Conservation (phyloP, 768 basidiomycete species). For the Termitomyces sp. region DNA sequence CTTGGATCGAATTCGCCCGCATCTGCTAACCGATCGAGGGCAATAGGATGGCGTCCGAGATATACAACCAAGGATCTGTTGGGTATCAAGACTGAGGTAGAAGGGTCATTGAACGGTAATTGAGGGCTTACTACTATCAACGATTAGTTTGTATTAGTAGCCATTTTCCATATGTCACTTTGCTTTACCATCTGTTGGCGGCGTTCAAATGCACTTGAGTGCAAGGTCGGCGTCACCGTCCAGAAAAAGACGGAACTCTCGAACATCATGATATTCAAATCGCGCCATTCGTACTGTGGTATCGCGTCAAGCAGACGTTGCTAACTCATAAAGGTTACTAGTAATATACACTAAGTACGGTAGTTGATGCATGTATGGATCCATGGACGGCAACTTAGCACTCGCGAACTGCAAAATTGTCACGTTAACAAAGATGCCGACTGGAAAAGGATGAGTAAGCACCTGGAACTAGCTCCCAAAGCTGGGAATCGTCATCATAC, state of each 20-base stretch:
- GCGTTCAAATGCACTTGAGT: background rate
- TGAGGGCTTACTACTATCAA: background rate
- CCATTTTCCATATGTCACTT: background rate
- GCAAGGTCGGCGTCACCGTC: background rate
- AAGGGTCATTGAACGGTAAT: constrained; percentile 14
- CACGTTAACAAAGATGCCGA: background rate
- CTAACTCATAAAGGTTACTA: background rate
- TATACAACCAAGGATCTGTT: constrained; percentile 37
- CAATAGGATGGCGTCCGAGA: constrained; percentile 44
- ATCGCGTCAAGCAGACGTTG: background rate
- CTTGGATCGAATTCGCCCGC: constrained; percentile 37
- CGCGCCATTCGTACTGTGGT: background rate
- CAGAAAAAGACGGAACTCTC: background rate
- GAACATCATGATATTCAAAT: background rate
- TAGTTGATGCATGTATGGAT: background rate
- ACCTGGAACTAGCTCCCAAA: constrained; percentile 8
- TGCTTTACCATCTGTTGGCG: background rate
- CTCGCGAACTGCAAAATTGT: background rate
- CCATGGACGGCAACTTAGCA: background rate
- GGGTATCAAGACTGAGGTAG: constrained; percentile 37
- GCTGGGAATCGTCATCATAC: constrained; percentile 7
- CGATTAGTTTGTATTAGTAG: no score
- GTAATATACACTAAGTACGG: background rate
- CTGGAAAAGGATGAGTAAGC: background rate
- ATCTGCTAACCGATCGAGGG: constrained; percentile 26